A percentile compares a stretch with the other conserved stretches of the same genome.
Conservation (phyloP, 75 land plant species). For the Ceratopteris richardii region DNA sequence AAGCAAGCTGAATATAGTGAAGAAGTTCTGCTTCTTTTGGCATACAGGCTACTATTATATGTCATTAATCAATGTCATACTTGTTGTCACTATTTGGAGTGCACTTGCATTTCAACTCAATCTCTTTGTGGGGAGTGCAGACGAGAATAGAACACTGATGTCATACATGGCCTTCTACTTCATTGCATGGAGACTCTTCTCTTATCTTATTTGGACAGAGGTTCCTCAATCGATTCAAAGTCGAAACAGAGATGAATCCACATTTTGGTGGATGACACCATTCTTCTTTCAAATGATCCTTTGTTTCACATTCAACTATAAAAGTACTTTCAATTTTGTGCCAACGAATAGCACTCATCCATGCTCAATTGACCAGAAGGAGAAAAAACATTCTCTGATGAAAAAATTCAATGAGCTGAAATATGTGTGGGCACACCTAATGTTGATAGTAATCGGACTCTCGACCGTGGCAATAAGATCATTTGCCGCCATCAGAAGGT, state of each 20-base stretch:
- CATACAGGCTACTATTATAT: conserved; percentile 25
- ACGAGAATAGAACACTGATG: conserved; percentile 6
- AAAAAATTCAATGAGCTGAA: too few relatives aligned
- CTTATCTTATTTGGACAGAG: conserved; percentile 8
- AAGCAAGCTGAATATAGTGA: conserved; percentile 17
- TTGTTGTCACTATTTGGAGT: conserved; percentile 2
- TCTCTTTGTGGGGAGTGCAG: conserved; percentile 9
- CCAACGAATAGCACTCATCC: conserved; percentile 14
- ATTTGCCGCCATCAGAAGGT: too few relatives aligned
- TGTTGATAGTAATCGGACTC: too few relatives aligned
- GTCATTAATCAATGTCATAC: conserved; percentile 11
- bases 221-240: conserved; percentile 19
- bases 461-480: too few relatives aligned
- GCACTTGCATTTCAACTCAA: conserved; percentile 18
- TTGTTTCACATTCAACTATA: conserved; percentile 3
- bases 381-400: too few relatives aligned
- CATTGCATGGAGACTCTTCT: background rate
- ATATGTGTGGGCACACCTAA: too few relatives aligned
- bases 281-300: conserved; percentile 15
- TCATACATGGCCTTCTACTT: conserved; percentile 4
- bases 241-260: conserved; percentile 27
- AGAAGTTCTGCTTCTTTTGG: conserved; percentile 12
- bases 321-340: conserved; percentile 10
- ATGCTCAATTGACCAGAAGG: too few relatives aligned
- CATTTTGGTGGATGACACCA: conserved; percentile 31